Base-by-base conservation (phyloP, 2,329 filamentous ascomycete genomes). In the Cladosporium velox region DNA sequence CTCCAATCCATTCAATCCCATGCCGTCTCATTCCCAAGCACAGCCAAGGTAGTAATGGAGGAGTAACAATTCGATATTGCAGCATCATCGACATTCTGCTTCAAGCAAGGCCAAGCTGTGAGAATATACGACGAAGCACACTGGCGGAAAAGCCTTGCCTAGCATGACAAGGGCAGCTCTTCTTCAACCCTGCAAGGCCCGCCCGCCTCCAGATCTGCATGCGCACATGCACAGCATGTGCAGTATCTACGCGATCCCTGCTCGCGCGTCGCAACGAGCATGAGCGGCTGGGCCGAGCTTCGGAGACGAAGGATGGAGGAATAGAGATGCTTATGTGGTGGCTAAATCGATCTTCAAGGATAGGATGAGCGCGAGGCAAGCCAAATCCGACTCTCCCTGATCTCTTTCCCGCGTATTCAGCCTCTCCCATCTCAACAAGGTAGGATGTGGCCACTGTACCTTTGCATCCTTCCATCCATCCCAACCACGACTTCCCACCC, bases 51-150 rank as follows among this genome's bases (percentile, higher is more conserved):
- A 55, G 52, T 28, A 5, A 12, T 12, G 28, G 18, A 34, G 52
- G 28, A 55, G 28, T 34, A 6, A 11, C 15, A 28, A 18, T 49
- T 60, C 32, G 28, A 58, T 58, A 60, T 60, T 34, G 18, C 58
- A 32, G 58, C 58, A 60, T 60, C 58, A 60, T 60, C 26, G 58
- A 60, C 0, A 5, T 21, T 32, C 34, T 24, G 12, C 44, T 54
- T 28, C 34, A 55, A 63, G 60, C 60, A 63, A 55, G 60, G 47
- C 60, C 34, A 55, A 30, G 30, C 60, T 32, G 24, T 18, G 26
- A 14, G 15, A 63, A 63, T 63, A 63, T 41, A 55, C n/a, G 18
- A 34, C 18, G 52, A 34, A 32, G 49, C 60, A 35, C 59, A 61
- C 32, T 30, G 4, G 28, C 4, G 38, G 30, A 24, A 58, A 5